phyloP scores from a whole-genome alignment of 768 basidiomycete species.

The Inosperma sp. region DNA sequence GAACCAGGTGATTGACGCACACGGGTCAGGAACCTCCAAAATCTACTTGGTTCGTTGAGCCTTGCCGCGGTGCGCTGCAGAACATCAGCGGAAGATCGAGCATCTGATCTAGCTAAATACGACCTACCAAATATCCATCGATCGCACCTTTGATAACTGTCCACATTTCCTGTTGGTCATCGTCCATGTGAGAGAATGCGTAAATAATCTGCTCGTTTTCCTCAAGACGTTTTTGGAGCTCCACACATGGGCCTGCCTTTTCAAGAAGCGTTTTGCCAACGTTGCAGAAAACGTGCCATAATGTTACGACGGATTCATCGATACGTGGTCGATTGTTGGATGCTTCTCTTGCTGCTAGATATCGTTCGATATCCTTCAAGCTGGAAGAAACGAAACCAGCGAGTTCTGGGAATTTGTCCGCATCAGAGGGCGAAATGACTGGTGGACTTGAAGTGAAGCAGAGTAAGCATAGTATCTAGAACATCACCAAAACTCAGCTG shows the following conservation, averaged over 20 bases:
- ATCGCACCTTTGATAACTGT: not conserved
- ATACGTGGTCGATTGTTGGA: too few relatives aligned
- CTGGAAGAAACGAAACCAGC: not conserved
- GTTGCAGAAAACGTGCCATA: not conserved
- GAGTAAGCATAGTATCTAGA: not conserved
- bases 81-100: too few relatives aligned
- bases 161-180: not conserved
- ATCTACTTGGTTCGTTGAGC: too few relatives aligned
- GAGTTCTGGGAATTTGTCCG: too few relatives aligned
- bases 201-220: not conserved
- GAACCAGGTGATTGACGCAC: too few relatives aligned
- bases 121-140: not conserved
- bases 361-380: not conserved
- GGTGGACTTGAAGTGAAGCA: not conserved
- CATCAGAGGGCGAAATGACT: not conserved
- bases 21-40: too few relatives aligned
- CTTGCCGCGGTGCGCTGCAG: too few relatives aligned
- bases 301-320: too few relatives aligned
- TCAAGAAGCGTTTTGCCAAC: not conserved
- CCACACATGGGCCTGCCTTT: not conserved
- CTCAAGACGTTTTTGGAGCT: not conserved
- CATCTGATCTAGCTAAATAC: too few relatives aligned
- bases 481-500: not conserved
- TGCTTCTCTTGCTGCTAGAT: not conserved
- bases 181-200: not conserved